Evolutionary conservation across 2,329 filamentous ascomycete species (phyloP).

Genomic region (Escovopsis weberi): DNA sequence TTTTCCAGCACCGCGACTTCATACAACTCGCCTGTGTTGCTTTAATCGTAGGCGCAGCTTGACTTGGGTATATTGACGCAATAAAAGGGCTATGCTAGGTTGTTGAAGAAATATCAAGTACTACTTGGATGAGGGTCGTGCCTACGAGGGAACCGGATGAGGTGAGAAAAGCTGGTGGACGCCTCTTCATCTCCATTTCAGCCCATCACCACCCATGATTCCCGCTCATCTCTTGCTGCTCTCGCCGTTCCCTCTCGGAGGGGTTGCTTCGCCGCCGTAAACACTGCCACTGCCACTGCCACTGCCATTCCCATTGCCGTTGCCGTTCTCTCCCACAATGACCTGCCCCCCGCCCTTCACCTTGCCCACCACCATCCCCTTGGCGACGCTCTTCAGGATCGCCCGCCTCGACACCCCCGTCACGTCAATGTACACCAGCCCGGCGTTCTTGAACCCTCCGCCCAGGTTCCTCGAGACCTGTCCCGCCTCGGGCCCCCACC

Average conservation of each 20-base stretch:
- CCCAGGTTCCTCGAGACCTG: conserved; percentile 61
- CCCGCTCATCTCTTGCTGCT: too few species aligned
- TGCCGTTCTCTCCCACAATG: conserved; percentile 53
- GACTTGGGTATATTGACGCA: too few species aligned
- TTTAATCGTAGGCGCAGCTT: too few species aligned
- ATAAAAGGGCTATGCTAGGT: too few species aligned
- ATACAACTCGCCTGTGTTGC: too few species aligned
- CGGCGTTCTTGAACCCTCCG: conserved; percentile 87
- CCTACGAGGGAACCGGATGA: too few species aligned
- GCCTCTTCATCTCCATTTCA: not conserved
- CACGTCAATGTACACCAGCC: conserved; percentile 92
- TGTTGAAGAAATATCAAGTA: too few species aligned
- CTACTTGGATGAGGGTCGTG: too few species aligned
- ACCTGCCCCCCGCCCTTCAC: conserved; percentile 61
- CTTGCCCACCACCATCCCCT: conserved; percentile 83
- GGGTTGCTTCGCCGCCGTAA: not conserved
- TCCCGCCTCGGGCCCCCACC: conserved; percentile 76
- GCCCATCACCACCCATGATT: not conserved
- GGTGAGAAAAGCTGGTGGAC: too few species aligned
- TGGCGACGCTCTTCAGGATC: conserved; percentile 86
- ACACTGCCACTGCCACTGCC: conserved; percentile 10
- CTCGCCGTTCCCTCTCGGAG: too few species aligned
- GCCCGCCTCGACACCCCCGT: conserved; percentile 81
- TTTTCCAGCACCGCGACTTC: too few species aligned
- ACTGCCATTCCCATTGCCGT: conserved; percentile 8